Evolutionary conservation across 768 basidiomycete genomes (phyloP).

Genomic region (Albatrellus ellisii): DNA sequence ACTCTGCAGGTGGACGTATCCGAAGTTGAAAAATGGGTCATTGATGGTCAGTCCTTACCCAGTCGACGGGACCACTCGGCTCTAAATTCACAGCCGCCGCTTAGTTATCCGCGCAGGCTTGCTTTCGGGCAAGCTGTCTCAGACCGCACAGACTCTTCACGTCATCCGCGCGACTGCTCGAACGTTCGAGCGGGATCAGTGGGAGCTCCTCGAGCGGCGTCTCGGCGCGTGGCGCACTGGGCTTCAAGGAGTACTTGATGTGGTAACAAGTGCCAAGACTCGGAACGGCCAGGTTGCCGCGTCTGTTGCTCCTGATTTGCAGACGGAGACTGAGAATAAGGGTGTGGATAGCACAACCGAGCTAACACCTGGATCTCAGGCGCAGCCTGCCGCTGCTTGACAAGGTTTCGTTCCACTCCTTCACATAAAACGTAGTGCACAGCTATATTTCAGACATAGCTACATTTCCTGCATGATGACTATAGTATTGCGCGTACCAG

Average conservation of each 20-base stretch:
- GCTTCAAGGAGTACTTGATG: constrained; percentile 54
- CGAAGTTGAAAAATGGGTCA: constrained; percentile 78
- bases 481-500: too few species aligned
- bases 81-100: constrained; percentile 2
- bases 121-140: constrained; percentile 73
- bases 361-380: too few species aligned
- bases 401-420: too few species aligned
- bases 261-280: constrained; percentile 45
- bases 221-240: constrained; percentile 69
- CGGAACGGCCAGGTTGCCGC: constrained; percentile 16
- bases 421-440: too few species aligned
- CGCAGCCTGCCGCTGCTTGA: not conserved
- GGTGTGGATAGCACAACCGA: not conserved
- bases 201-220: constrained; percentile 65
- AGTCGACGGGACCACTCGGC: not conserved
- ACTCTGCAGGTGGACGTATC: constrained; percentile 48
- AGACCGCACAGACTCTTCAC: constrained; percentile 59
- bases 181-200: constrained; percentile 65
- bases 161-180: constrained; percentile 65
- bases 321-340: constrained; percentile 1
- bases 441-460: too few species aligned
- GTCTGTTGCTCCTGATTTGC: constrained; percentile 6
- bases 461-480: too few species aligned
- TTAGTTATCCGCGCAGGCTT: constrained; percentile 73
- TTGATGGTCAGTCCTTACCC: constrained; percentile 46